Conservation (phyloP, 2,329 filamentous ascomycete species). For the Arthrobotrys pseudoclavata region DNA sequence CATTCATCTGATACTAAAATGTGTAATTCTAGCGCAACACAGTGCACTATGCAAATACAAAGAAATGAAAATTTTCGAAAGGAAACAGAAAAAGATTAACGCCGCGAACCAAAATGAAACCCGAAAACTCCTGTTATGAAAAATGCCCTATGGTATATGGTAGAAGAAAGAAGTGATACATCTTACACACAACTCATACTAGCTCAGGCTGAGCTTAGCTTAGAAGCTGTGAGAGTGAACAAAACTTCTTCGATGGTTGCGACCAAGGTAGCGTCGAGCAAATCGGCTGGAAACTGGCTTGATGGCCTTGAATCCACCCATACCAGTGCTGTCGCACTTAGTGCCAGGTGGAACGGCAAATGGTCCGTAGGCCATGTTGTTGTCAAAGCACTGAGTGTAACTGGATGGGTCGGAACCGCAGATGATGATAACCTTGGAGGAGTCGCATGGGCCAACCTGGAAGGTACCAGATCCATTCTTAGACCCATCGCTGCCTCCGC, state of each 20-base stretch:
- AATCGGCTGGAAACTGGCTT: constrained; percentile 48
- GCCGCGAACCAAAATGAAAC: constrained; percentile 27
- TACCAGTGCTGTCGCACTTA: constrained; percentile 52
- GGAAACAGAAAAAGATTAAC: constrained; percentile 15
- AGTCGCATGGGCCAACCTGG: constrained; percentile 44
- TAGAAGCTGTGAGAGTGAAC: constrained; percentile 53
- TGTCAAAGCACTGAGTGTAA: constrained; percentile 58
- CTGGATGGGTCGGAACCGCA: constrained; percentile 43
- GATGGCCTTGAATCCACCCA: constrained; percentile 58
- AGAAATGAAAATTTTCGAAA: constrained; percentile 26
- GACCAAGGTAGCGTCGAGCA: constrained; percentile 41
- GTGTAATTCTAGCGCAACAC: constrained; percentile 28
- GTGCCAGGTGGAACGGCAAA: constrained; percentile 56
- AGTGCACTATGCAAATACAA: constrained; percentile 23
- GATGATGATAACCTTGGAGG: constrained; percentile 51
- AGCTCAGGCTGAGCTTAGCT: constrained; percentile 16
- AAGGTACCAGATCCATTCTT: constrained; percentile 41
- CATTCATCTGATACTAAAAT: constrained; percentile 46
- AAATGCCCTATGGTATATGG: constrained; percentile 43
- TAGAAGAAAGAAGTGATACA: constrained; percentile 22
- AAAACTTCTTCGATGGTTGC: constrained; percentile 51
- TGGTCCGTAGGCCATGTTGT: constrained; percentile 56
- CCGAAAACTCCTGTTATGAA: constrained; percentile 45
- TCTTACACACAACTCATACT: constrained; percentile 20
- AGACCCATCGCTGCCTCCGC: constrained; percentile 24